phyloP scores from a whole-genome alignment of 23 red algal species.

The Gracilaria caudata region DNA sequence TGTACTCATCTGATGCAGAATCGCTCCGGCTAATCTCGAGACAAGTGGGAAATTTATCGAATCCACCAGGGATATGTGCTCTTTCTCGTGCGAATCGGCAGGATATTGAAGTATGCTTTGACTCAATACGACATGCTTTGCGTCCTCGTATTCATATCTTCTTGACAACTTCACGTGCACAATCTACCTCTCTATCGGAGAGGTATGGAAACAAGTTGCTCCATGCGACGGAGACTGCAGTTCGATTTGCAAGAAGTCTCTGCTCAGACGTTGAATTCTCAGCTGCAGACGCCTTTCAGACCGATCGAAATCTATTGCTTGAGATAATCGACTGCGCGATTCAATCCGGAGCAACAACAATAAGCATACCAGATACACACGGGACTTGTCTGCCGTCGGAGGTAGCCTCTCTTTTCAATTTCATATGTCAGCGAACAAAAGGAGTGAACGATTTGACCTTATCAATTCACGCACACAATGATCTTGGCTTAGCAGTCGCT shows the following conservation, averaged over 20 bases:
- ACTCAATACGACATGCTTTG: not conserved
- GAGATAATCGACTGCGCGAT: constrained; percentile 1
- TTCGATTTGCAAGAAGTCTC: not conserved
- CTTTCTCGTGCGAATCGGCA: not conserved
- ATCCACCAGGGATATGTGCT: constrained; percentile 1
- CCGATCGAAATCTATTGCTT: not conserved
- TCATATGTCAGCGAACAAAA: not conserved
- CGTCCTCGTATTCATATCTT: constrained; percentile 18
- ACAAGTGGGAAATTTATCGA: not conserved
- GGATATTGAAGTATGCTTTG: not conserved
- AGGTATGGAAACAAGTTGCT: not conserved
- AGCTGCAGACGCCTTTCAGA: constrained; percentile 4
- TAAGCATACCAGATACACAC: constrained; percentile 25
- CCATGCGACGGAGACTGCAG: not conserved
- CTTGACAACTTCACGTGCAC: not conserved
- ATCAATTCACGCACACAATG: constrained; percentile 31
- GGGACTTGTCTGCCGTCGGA: not conserved
- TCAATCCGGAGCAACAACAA: constrained; percentile 28
- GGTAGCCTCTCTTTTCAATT: not conserved
- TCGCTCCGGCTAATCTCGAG: not conserved
- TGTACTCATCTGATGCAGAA: not conserved
- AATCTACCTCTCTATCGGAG: not conserved
- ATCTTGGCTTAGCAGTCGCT: constrained; percentile 28
- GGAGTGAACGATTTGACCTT: not conserved
- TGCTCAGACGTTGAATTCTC: constrained; percentile 33